phyloP scores from a whole-genome alignment of 2,329 filamentous ascomycete species.

The Diplocarpon mali region DNA sequence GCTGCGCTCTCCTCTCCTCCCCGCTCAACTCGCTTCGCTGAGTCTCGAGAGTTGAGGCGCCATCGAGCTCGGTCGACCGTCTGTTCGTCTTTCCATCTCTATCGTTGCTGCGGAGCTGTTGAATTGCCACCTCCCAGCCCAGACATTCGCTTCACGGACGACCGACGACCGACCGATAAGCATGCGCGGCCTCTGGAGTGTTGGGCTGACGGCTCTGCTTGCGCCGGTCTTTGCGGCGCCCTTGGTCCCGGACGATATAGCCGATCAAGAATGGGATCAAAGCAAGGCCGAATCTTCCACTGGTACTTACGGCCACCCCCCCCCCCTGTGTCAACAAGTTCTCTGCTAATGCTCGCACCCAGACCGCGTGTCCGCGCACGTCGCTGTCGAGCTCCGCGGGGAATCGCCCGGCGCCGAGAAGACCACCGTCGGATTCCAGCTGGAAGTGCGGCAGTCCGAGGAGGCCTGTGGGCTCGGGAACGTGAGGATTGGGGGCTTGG shows the following conservation, averaged over 20 bases:
- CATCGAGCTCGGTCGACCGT: too few species aligned
- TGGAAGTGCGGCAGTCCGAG: conserved; percentile 36
- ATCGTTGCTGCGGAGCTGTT: not conserved
- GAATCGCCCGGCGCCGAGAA: conserved; percentile 17
- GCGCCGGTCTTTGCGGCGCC: conserved; percentile 20
- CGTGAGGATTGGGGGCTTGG: conserved; percentile 36
- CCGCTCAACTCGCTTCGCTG: too few species aligned
- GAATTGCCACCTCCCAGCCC: not conserved
- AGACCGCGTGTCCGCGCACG: conserved; percentile 13
- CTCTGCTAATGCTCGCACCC: not conserved
- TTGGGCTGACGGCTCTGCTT: conserved; percentile 20
- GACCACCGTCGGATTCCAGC: conserved; percentile 25
- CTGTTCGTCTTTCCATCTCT: too few species aligned
- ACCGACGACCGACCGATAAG: too few species aligned
- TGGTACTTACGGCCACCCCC: not conserved
- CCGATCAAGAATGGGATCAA: conserved; percentile 4
- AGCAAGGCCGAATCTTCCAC: conserved; percentile 2
- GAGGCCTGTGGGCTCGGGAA: conserved; percentile 37
- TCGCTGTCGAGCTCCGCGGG: conserved; percentile 13
- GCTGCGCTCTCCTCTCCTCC: too few species aligned
- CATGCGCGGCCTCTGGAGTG: conserved; percentile 24
- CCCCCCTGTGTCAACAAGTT: too few species aligned
- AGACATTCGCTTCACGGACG: too few species aligned
- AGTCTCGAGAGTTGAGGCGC: too few species aligned
- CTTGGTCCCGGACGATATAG: conserved; percentile 13